phyloP scores from a whole-genome alignment of 2,329 filamentous ascomycete genomes.

The Fusarium brachygibbosum region DNA sequence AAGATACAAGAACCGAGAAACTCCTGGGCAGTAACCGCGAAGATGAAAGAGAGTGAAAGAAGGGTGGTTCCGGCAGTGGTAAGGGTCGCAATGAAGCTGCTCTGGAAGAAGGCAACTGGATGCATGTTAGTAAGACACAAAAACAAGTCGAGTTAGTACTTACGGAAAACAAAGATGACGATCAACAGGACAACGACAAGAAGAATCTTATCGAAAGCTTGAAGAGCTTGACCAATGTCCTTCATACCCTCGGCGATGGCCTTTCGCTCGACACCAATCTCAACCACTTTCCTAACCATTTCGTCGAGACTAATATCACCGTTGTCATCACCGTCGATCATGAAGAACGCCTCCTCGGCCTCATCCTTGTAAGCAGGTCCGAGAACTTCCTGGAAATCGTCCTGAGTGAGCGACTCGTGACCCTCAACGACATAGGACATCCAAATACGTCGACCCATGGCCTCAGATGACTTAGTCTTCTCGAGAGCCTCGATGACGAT shows the following conservation, averaged over 20 bases:
- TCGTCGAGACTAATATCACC: slow-evolving; percentile 96
- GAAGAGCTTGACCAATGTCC: slow-evolving; percentile 94
- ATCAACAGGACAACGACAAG: slow-evolving; percentile 85
- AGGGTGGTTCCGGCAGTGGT: slow-evolving; percentile 92
- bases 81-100: slow-evolving; percentile 85
- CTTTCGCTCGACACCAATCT: slow-evolving; percentile 88
- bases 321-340: slow-evolving; percentile 88
- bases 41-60: slow-evolving; percentile 96
- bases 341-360: slow-evolving; percentile 86
- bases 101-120: slow-evolving; percentile 86
- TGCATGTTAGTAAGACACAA: slow-evolving; percentile 16
- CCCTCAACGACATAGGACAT: slow-evolving; percentile 98
- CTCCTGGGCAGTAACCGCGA: slow-evolving; percentile 91
- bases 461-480: slow-evolving; percentile 85
- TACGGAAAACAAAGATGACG: slow-evolving; percentile 84
- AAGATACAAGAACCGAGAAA: slow-evolving; percentile 99
- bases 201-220: slow-evolving; percentile 88
- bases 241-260: slow-evolving; percentile 94
- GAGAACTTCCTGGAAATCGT: slow-evolving; percentile 91
- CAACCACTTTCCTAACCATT: slow-evolving; percentile 89
- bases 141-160: slow-evolving; percentile 50
- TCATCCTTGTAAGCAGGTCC: slow-evolving; percentile 79
- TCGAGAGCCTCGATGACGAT: slow-evolving; percentile 91
- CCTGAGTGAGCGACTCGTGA: slow-evolving; percentile 79
- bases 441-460: slow-evolving; percentile 95